Evolutionary conservation across 345 rosid genomes (phyloP).

Genomic region (Gossypium stocksii): DNA sequence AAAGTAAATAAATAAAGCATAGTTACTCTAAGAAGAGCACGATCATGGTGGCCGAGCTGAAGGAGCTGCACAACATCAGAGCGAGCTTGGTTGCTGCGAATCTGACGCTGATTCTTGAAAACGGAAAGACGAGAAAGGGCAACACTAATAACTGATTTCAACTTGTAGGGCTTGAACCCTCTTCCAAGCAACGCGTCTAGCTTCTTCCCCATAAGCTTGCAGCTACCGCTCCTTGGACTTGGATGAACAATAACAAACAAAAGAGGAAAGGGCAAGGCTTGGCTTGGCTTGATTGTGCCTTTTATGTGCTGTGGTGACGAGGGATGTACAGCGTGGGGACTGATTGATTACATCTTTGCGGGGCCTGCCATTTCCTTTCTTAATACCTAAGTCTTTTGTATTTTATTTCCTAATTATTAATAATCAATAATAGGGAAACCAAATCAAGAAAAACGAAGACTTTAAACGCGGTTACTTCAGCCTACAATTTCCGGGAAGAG

Average conservation of each 20-base stretch:
- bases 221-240: not conserved
- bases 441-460: too few relatives aligned
- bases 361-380: not conserved
- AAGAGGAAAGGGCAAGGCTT: not conserved
- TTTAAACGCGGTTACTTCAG: too few relatives aligned
- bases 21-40: constrained; percentile 67
- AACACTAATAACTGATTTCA: constrained; percentile 51
- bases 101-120: constrained; percentile 63
- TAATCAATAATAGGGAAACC: too few relatives aligned
- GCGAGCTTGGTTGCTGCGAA: constrained; percentile 46
- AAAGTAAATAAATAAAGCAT: not conserved
- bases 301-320: not conserved
- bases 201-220: constrained; percentile 61
- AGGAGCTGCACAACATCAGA: constrained; percentile 89
- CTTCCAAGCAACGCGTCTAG: constrained; percentile 72
- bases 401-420: too few relatives aligned
- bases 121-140: constrained; percentile 67
- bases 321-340: not conserved
- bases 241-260: not conserved
- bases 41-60: constrained; percentile 57
- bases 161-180: constrained; percentile 55
- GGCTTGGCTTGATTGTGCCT: not conserved
- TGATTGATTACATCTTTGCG: not conserved
- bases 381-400: not conserved
- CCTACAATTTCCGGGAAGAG: too few relatives aligned